Evolutionary conservation across 805 yeast species (phyloP).

Genomic region (Pichia manshurica): DNA sequence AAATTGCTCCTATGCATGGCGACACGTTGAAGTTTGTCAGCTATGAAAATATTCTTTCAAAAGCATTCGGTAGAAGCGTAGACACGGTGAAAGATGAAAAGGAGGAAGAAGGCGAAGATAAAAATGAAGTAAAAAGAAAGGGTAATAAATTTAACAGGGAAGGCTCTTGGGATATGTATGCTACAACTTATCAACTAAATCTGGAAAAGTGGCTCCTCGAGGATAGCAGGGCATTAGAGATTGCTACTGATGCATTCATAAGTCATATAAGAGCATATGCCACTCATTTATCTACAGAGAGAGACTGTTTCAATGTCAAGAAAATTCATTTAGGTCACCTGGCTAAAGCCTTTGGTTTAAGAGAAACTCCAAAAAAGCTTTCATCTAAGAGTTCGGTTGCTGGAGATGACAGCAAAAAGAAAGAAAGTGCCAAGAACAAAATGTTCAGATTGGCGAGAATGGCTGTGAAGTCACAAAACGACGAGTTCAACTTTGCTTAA

Average conservation of each 20-base stretch:
- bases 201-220: slow-evolving; percentile 85
- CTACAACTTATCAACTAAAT: slow-evolving; percentile 92
- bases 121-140: slow-evolving; percentile 18
- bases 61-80: slow-evolving; percentile 24
- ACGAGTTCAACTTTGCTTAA: slow-evolving; percentile 62
- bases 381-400: slow-evolving; percentile 40
- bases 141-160: slow-evolving; percentile 24
- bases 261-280: slow-evolving; percentile 94
- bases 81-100: slow-evolving; percentile 22
- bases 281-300: slow-evolving; percentile 81
- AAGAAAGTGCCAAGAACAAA: slow-evolving; percentile 64
- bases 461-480: slow-evolving; percentile 56
- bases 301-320: slow-evolving; percentile 75
- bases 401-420: slow-evolving; percentile 37
- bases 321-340: slow-evolving; percentile 88
- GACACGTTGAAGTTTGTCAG: slow-evolving; percentile 44
- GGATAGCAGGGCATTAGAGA: slow-evolving; percentile 50
- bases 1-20: slow-evolving; percentile 49
- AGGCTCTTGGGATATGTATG: slow-evolving; percentile 79
- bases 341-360: slow-evolving; percentile 88
- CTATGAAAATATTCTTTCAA: slow-evolving; percentile 38
- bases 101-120: slow-evolving; percentile 15
- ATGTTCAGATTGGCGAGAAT: slow-evolving; percentile 71
- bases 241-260: slow-evolving; percentile 76
- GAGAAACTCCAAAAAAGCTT: slow-evolving; percentile 83